Percentiles rank a stretch among this genome's conserved stretches.
Conservation (phyloP, 225 moss, liverwort and hornwort species). For the Sphagnum contortum region DNA sequence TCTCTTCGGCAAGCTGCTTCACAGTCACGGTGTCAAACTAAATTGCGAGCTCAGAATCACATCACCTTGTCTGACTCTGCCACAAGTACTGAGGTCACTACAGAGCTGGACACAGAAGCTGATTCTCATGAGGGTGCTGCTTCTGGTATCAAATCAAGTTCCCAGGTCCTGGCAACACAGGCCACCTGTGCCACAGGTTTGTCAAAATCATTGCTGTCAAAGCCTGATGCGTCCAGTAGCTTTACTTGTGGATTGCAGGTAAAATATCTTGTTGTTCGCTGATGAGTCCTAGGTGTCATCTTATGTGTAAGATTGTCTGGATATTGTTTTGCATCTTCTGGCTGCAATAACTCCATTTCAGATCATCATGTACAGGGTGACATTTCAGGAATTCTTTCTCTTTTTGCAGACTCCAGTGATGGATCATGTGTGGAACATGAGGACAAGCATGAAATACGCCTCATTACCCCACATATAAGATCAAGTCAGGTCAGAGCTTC, state of each 20-base stretch:
- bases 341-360: background rate
- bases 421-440: constrained; percentile 26
- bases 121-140: too few species aligned
- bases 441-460: constrained; percentile 5
- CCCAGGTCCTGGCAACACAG: too few species aligned
- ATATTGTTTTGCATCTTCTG: background rate
- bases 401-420: constrained; percentile 22
- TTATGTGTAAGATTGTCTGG: background rate
- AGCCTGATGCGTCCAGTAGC: constrained; percentile 7
- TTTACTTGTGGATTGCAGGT: constrained; percentile 7
- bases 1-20: too few species aligned
- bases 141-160: too few species aligned
- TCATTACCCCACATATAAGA: constrained; percentile 12
- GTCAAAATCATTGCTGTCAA: background rate
- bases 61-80: too few species aligned
- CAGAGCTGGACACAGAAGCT: too few species aligned
- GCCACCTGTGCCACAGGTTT: too few species aligned
- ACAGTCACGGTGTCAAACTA: too few species aligned
- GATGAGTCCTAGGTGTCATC: background rate
- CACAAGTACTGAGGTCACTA: too few species aligned
- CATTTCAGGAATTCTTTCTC: background rate
- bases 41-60: too few species aligned
- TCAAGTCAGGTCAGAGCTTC: constrained; percentile 11
- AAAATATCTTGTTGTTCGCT: background rate
- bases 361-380: background rate